Percentiles rank a stretch among this genome's conserved stretches.
phyloP scores from a whole-genome alignment of 202 grass and related monocot genomes.

The Eragrostis tef region DNA sequence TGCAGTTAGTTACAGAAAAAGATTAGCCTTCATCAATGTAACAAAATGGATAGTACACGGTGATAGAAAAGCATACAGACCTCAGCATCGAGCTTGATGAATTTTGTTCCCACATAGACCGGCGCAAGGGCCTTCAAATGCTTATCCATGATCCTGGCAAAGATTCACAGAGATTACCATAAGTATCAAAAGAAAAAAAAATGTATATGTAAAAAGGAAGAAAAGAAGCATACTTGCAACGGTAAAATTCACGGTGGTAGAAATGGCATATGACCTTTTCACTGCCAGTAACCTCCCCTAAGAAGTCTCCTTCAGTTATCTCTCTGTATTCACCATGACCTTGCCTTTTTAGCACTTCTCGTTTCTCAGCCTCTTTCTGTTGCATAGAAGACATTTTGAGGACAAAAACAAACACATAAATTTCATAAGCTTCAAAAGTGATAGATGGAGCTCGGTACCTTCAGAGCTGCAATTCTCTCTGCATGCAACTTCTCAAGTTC shows the following conservation, averaged over 20 bases:
- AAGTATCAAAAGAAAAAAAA: constrained; percentile 17
- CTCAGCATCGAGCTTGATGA: constrained; percentile 93
- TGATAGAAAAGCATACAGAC: constrained; percentile 46
- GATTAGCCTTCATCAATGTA: constrained; percentile 39
- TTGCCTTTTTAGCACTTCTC: constrained; percentile 89
- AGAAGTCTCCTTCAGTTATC: constrained; percentile 94
- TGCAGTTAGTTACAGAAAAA: constrained; percentile 43
- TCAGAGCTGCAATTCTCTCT: constrained; percentile 91
- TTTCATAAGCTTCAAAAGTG: constrained; percentile 27
- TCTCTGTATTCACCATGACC: constrained; percentile 93
- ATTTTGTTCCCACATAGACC: constrained; percentile 76
- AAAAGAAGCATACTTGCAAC: constrained; percentile 77
- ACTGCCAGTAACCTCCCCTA: constrained; percentile 91
- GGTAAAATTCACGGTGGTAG: constrained; percentile 95
- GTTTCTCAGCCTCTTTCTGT: constrained; percentile 95
- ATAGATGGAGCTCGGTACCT: constrained; percentile 55
- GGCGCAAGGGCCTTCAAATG: constrained; percentile 83
- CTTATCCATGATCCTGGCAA: constrained; percentile 95
- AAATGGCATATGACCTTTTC: constrained; percentile 96
- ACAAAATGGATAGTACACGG: constrained; percentile 42
- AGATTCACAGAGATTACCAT: constrained; percentile 34
- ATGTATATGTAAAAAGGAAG: background rate
- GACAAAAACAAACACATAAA: background rate
- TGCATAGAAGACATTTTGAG: constrained; percentile 6
- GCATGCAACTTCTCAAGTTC: constrained; percentile 96